These are phyloP conservation scores for Verticillium nubilum DNA, from an alignment of 2,329 filamentous ascomycete species.

Conservation along the genomic window DNA sequence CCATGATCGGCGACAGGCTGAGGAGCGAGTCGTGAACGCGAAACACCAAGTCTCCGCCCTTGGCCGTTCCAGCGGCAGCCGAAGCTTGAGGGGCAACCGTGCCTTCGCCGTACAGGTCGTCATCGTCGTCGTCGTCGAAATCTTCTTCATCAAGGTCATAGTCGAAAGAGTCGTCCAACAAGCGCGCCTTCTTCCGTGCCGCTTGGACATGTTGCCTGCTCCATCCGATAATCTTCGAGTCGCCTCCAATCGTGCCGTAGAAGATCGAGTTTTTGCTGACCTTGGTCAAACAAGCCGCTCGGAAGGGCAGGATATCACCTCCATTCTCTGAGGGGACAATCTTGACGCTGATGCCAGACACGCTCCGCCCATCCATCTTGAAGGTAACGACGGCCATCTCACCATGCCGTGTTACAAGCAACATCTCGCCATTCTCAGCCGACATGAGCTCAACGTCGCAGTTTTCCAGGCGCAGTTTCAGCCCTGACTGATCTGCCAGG, in stretches of 20 bases:
- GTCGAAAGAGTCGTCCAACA: conserved; percentile 47
- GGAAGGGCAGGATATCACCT: conserved; percentile 54
- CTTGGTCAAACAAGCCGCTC: conserved; percentile 63
- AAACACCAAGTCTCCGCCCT: conserved; percentile 64
- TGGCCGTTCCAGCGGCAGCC: conserved; percentile 33
- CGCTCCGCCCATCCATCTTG: conserved; percentile 81
- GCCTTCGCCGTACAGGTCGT: conserved; percentile 50
- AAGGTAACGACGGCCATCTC: conserved; percentile 72
- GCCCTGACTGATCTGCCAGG: conserved; percentile 77
- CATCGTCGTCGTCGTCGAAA: conserved; percentile 57
- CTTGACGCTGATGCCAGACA: conserved; percentile 77
- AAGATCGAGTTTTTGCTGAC: conserved; percentile 70
- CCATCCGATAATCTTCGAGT: conserved; percentile 81
- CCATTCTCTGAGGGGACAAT: conserved; percentile 58
- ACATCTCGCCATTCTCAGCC: conserved; percentile 71
- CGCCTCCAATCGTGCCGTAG: conserved; percentile 75
- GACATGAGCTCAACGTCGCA: conserved; percentile 74
- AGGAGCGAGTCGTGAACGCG: conserved; percentile 70
- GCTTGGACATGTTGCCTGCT: conserved; percentile 56
- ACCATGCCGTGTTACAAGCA: conserved; percentile 77
- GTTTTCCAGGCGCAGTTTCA: conserved; percentile 75
- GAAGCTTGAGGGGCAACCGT: conserved; percentile 24
- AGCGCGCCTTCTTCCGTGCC: conserved; percentile 57
- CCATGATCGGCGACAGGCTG: conserved; percentile 74
- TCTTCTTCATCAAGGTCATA: conserved; percentile 50